Percentiles rank a stretch among this genome's conserved stretches.
phyloP scores from a whole-genome alignment of 1,284 basidiomycete genomes.

The Lentinula novae-zelandiae region DNA sequence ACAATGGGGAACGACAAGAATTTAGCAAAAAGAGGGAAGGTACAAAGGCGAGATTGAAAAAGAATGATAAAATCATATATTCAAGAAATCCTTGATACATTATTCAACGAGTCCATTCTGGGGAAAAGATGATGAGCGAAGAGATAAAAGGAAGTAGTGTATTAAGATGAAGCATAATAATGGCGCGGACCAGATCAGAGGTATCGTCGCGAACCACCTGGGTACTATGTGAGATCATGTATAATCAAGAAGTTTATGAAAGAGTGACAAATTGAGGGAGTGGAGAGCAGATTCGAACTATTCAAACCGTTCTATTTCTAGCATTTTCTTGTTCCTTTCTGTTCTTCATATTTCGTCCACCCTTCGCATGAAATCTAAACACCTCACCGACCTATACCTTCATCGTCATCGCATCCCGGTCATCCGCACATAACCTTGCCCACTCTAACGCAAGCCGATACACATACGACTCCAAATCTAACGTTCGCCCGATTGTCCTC shows the following conservation, averaged over 20 bases:
- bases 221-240: not conserved
- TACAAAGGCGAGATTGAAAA: too few species aligned
- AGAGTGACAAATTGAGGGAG: not conserved
- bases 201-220: not conserved
- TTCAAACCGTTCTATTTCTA: not conserved
- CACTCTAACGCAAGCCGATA: slow-evolving; percentile 89
- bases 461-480: slow-evolving; percentile 93
- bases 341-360: too few species aligned
- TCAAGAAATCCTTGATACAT: too few species aligned
- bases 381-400: not conserved
- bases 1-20: not conserved
- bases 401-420: slow-evolving; percentile 65
- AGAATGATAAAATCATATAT: too few species aligned
- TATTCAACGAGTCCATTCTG: too few species aligned
- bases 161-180: too few species aligned
- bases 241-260: not conserved
- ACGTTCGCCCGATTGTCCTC: slow-evolving; percentile 70
- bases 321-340: not conserved
- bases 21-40: not conserved
- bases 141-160: too few species aligned
- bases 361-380: not conserved
- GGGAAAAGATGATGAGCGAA: too few species aligned
- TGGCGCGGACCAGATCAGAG: too few species aligned
- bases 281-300: not conserved
- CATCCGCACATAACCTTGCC: slow-evolving; percentile 79